Evolutionary conservation across 208 protist species (phyloP).

Genomic region (Trypanosoma scelopori): DNA sequence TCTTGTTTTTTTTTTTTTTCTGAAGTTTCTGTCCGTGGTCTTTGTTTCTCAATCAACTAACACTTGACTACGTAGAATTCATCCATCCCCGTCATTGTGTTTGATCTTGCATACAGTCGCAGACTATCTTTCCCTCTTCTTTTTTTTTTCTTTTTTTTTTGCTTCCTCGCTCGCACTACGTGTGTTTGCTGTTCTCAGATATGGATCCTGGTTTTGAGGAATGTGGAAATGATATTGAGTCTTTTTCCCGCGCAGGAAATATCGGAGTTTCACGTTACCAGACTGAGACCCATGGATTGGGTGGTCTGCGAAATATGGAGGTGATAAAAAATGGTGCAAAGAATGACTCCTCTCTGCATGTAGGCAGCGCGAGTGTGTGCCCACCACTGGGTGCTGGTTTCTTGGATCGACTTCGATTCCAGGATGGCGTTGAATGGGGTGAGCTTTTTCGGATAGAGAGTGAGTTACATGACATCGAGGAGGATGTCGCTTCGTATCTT

Average conservation of each 20-base stretch:
- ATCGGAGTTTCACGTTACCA: conserved; percentile 5
- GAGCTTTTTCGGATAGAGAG: conserved; percentile 16
- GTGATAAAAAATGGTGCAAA: background rate
- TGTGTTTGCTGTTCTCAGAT: too few relatives aligned
- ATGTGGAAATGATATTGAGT: conserved; percentile 13
- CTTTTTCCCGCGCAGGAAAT: background rate
- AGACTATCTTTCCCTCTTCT: conserved; percentile 1
- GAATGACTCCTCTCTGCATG: background rate
- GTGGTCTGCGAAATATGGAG: background rate
- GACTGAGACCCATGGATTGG: conserved; percentile 12
- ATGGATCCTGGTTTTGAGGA: conserved; percentile 22
- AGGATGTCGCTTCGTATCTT: conserved; percentile 12
- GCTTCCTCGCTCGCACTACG: background rate
- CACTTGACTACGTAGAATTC: too few relatives aligned
- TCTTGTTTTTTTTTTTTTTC: conserved; percentile 10
- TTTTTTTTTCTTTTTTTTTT: conserved; percentile 4
- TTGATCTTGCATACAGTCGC: background rate
- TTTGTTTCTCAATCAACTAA: too few relatives aligned
- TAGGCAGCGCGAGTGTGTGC: background rate
- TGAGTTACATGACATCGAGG: conserved; percentile 4
- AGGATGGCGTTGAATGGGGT: background rate
- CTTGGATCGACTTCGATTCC: background rate
- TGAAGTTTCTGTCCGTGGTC: too few relatives aligned
- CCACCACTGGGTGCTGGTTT: conserved; percentile 1
- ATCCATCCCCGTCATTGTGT: background rate